Percentiles rank a stretch among this genome's conserved stretches.
These are phyloP conservation scores for Triticum dicoccoides DNA, from an alignment of 176 grass and related monocot genomes.

Conservation along the genomic window DNA sequence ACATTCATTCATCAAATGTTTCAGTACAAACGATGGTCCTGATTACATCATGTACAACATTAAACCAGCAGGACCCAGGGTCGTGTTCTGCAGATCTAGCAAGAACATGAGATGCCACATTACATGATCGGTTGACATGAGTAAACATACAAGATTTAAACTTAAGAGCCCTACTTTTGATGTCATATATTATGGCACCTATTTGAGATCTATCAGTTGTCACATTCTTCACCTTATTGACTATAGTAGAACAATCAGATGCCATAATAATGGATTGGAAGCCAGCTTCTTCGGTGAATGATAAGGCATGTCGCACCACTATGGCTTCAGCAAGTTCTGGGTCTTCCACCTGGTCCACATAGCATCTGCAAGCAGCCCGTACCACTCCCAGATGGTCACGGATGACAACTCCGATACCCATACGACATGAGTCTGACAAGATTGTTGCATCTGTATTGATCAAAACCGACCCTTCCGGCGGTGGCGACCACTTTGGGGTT, in stretches of 20 bases:
- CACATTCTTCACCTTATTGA: too few relatives aligned
- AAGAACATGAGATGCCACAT: neutral
- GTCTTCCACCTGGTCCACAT: neutral
- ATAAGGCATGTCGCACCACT: neutral
- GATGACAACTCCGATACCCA: neutral
- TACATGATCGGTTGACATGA: neutral
- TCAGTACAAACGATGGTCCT: neutral
- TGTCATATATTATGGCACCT: neutral
- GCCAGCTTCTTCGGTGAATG: neutral
- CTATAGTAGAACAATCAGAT: too few relatives aligned
- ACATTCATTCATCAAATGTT: neutral
- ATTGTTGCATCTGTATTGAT: neutral
- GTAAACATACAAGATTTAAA: neutral
- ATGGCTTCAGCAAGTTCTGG: neutral
- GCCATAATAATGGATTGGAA: neutral
- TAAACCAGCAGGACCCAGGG: neutral
- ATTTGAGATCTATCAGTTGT: neutral
- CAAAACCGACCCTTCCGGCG: neutral
- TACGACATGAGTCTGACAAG: neutral
- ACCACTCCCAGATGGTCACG: neutral
- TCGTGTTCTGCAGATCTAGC: neutral
- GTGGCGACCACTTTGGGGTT: neutral
- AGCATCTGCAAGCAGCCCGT: neutral
- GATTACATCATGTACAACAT: neutral
- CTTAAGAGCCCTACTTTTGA: neutral